Base-by-base conservation (phyloP, 2,329 filamentous ascomycete species). In the Exserohilum rostratum region DNA sequence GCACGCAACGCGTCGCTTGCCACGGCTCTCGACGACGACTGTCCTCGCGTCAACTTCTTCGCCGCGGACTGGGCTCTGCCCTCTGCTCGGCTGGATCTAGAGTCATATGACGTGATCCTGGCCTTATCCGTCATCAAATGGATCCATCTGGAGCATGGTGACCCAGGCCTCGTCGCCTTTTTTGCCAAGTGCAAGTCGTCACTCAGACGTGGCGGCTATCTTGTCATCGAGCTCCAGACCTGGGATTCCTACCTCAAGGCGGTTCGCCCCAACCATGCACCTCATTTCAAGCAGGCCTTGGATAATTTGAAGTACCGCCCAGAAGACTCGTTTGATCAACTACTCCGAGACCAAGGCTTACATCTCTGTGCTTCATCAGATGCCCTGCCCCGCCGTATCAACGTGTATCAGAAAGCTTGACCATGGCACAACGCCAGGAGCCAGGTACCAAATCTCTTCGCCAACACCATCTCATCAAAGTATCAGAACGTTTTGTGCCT, bases 71-170 rank as follows among this genome's bases (percentile, higher is more conserved):
- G 69, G 66, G 63, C 65, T 53, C 44, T 64, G 45, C 66, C 69
- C 49, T 53, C 60, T 17, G 57, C 64, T 58, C 65, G 58, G 57
- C 64, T 57, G 30, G 56, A 60, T 35, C 50, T 61, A 34, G 68
- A 64, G 29, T 62, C 67, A 54, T 75, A 70, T 61, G 60, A 75
- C 53, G 64, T 72, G 37, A 73, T 76, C 65, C 68, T 76, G 58
- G 73, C 71, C 18, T 64, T 76, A 59, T 75, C 71, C 50, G 72
- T 76, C 50, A 69, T 75, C 55, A 75, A 76, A 59, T 76, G 73
- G 73, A 72, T 76, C 42, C 74, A 75, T 53, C 65, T 75, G 27
- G 66, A 72, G 55, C 71, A 74, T 52, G 58, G 65, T n/a, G 73
- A 76, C 50, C 55, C 63, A 38, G 72, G 72, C 31, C 53, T 76